Percentiles rank a stretch among this genome's conserved stretches.
Evolutionary conservation across 2,329 filamentous ascomycete species (phyloP).

Genomic region (Pseudomassariella vexata): DNA sequence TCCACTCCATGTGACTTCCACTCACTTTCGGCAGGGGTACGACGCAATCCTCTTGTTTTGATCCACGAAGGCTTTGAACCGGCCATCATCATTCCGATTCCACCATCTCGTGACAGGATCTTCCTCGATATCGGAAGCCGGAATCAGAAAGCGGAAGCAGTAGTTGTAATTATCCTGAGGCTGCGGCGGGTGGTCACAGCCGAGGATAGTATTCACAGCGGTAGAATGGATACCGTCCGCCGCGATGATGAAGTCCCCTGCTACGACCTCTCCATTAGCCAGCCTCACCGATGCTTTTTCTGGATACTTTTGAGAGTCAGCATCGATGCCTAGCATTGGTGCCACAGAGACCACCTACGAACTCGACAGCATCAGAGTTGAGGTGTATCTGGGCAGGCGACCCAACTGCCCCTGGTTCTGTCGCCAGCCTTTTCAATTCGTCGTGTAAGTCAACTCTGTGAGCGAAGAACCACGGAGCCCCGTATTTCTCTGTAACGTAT

Average conservation of each 20-base stretch:
- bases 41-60: conserved; percentile 21
- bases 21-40: conserved; percentile 27
- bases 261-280: conserved; percentile 20
- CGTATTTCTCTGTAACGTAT: too few relatives aligned
- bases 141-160: conserved; percentile 31
- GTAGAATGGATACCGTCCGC: conserved; percentile 26
- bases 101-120: conserved; percentile 25
- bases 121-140: conserved; percentile 18
- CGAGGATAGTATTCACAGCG: conserved; percentile 22
- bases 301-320: too few relatives aligned
- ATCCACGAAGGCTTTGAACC: too few relatives aligned
- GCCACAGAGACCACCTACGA: too few relatives aligned
- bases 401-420: conserved; percentile 12
- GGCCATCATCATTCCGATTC: conserved; percentile 20
- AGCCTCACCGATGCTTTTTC: conserved; percentile 16
- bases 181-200: conserved; percentile 17
- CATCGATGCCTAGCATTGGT: too few relatives aligned
- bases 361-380: conserved; percentile 8
- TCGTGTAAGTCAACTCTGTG: conserved; percentile 36
- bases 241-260: conserved; percentile 30
- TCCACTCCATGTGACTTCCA: conserved; percentile 2
- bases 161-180: conserved; percentile 22
- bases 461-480: conserved; percentile 15
- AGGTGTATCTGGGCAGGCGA: conserved; percentile 18
- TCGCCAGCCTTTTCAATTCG: conserved; percentile 25